Conservation (phyloP, 192 early-diverging fungal species). For the Chytriomyces confervae region DNA sequence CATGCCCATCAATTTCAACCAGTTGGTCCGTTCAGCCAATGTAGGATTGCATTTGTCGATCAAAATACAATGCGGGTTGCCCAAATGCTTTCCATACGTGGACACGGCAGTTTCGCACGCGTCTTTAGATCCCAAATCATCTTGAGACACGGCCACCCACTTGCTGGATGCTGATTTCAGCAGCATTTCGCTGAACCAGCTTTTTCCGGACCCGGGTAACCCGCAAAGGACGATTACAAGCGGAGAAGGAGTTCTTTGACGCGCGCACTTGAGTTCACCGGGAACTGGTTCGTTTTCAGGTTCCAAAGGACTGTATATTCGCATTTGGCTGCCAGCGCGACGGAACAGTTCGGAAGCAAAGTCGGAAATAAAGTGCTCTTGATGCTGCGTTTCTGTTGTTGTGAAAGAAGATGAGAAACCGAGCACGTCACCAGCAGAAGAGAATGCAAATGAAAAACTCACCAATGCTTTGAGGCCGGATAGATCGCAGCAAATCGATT, state of each 20-base stretch:
- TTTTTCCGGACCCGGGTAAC: conserved; percentile 51
- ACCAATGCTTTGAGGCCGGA: conserved; percentile 47
- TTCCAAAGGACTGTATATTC: conserved; percentile 16
- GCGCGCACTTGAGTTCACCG: conserved; percentile 12
- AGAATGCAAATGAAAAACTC: neutral
- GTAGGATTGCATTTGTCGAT: conserved; percentile 52
- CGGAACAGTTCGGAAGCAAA: conserved; percentile 38
- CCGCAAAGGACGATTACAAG: conserved; percentile 44
- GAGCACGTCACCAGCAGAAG: neutral
- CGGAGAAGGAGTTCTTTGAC: conserved; percentile 19
- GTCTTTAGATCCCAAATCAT: conserved; percentile 37
- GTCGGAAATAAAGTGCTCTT: conserved; percentile 48
- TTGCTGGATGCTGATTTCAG: neutral
- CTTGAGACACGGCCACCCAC: conserved; percentile 44
- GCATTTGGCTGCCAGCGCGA: conserved; percentile 20
- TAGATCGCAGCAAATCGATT: conserved; percentile 40
- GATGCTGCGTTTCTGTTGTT: conserved; percentile 39
- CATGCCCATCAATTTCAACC: conserved; percentile 27
- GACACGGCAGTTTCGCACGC: conserved; percentile 34
- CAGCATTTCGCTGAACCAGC: conserved; percentile 35
- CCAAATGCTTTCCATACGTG: conserved; percentile 4
- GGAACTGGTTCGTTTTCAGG: conserved; percentile 12
- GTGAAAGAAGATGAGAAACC: neutral
- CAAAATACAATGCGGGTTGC: conserved; percentile 26
- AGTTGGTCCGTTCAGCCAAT: conserved; percentile 28